These are phyloP conservation scores for Suhomyces terraborum DNA, from an alignment of 1,139 yeast genomes.

Conservation along the genomic window DNA sequence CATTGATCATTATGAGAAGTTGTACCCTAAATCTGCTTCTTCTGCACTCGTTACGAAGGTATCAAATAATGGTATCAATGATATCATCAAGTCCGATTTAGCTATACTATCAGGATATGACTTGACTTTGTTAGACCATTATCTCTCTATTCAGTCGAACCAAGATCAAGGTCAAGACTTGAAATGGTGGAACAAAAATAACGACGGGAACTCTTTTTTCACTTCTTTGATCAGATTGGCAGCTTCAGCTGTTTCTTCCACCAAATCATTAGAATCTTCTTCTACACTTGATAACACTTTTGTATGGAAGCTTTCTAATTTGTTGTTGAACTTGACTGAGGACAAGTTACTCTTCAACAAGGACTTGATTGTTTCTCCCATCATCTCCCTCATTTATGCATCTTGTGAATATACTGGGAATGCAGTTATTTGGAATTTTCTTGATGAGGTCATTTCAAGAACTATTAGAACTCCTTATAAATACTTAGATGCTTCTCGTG, in stretches of 20 bases:
- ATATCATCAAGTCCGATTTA: conserved; percentile 21
- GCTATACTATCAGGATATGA: conserved; percentile 48
- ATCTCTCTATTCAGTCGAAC: conserved; percentile 43
- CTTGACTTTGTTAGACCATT: conserved; percentile 53
- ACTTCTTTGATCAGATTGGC: conserved; percentile 58
- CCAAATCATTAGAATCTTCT: conserved; percentile 31
- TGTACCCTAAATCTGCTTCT: conserved; percentile 22
- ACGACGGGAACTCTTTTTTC: conserved; percentile 53
- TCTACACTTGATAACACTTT: conserved; percentile 26
- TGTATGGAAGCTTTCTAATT: conserved; percentile 25
- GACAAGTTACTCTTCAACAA: conserved; percentile 47
- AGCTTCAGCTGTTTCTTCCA: conserved; percentile 30
- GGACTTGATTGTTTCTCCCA: conserved; percentile 47
- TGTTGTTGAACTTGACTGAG: conserved; percentile 27
- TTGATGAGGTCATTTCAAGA: conserved; percentile 77
- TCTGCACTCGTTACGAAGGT: conserved; percentile 20
- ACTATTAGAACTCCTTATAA: conserved; percentile 76
- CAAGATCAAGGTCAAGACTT: conserved; percentile 37
- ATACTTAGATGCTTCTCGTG: conserved; percentile 67
- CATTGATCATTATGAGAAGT: conserved; percentile 25
- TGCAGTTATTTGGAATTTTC: conserved; percentile 47
- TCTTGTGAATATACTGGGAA: conserved; percentile 18
- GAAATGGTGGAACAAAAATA: conserved; percentile 68
- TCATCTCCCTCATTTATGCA: conserved; percentile 44
- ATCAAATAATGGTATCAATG: conserved; percentile 24